A percentile compares a stretch with the other conserved stretches of the same genome.
These are phyloP conservation scores for Helotiales sp. DNA, from an alignment of 2,329 filamentous ascomycete genomes.

Conservation along the genomic window DNA sequence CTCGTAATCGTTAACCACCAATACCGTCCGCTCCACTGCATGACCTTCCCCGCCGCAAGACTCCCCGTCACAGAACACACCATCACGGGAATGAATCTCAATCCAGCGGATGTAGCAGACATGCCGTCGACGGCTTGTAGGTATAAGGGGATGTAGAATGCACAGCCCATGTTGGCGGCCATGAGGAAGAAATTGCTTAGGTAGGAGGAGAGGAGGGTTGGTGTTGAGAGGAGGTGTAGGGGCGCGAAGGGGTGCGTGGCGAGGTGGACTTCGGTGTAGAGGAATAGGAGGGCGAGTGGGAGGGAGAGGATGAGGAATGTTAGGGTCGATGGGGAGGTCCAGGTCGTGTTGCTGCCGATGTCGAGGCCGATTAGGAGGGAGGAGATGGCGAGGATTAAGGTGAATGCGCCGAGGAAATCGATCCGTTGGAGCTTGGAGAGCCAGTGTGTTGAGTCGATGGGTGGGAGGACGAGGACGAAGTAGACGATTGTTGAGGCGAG, in stretches of 20 bases:
- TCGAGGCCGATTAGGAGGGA: slow-evolving; percentile 60
- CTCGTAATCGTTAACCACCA: slow-evolving; percentile 68
- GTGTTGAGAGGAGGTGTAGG: slow-evolving; percentile 72
- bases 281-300: slow-evolving; percentile 67
- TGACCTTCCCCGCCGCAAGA: slow-evolving; percentile 66
- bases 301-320: slow-evolving; percentile 59
- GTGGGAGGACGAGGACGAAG: slow-evolving; percentile 65
- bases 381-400: slow-evolving; percentile 62
- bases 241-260: slow-evolving; percentile 77
- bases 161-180: slow-evolving; percentile 58
- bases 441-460: slow-evolving; percentile 64
- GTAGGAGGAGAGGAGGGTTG: slow-evolving; percentile 69
- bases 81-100: slow-evolving; percentile 71
- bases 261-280: slow-evolving; percentile 70
- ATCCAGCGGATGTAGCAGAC: slow-evolving; percentile 66
- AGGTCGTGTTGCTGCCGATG: slow-evolving; percentile 73
- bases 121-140: slow-evolving; percentile 74
- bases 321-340: slow-evolving; percentile 64
- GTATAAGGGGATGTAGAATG: slow-evolving; percentile 72
- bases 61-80: slow-evolving; percentile 66
- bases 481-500: slow-evolving; percentile 68
- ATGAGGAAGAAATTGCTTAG: slow-evolving; percentile 75
- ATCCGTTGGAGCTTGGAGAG: slow-evolving; percentile 67
- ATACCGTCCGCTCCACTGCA: slow-evolving; percentile 73
- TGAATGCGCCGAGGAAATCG: slow-evolving; percentile 74